A percentile compares a stretch with the other conserved stretches of the same genome.
Conservation (phyloP, 768 basidiomycete genomes). For the Trametes maxima region DNA sequence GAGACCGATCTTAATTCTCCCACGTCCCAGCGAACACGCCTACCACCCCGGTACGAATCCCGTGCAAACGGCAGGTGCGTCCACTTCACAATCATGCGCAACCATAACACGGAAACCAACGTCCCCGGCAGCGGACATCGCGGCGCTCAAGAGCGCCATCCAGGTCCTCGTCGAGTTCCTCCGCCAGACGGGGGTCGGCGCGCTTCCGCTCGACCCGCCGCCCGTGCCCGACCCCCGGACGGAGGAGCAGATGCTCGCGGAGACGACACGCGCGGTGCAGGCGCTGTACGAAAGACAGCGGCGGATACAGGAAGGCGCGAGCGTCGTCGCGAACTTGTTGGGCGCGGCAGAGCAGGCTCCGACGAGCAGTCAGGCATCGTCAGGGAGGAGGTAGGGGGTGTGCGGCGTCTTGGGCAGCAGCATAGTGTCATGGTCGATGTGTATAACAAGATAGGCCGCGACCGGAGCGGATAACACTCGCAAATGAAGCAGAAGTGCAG, state of each 20-base stretch:
- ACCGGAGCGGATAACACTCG: no score
- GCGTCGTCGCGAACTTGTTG: conserved; percentile 51
- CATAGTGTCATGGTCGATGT: no score
- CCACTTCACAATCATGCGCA: not conserved
- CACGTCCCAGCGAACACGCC: conserved; percentile 53
- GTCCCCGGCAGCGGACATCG: conserved; percentile 45
- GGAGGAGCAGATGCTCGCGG: conserved; percentile 49
- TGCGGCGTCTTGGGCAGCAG: no score
- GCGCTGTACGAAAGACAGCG: conserved; percentile 52
- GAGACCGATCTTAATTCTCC: not conserved
- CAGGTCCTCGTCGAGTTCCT: conserved; percentile 50
- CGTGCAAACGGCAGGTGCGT: conserved; percentile 55
- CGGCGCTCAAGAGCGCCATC: conserved; percentile 53
- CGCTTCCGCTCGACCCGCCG: conserved; percentile 48
- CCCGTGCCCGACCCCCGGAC: conserved; percentile 33
- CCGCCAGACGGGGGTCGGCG: conserved; percentile 65
- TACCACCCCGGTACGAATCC: conserved; percentile 59
- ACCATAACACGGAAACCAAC: not conserved
- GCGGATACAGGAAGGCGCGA: conserved; percentile 57
- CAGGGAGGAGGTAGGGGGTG: not conserved
- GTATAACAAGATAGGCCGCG: no score
- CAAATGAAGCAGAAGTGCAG: no score
- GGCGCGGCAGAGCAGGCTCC: conserved; percentile 1
- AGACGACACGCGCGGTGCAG: conserved; percentile 47
- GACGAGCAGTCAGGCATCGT: not conserved